These are phyloP conservation scores for Pichia thaimueangensis DNA, from an alignment of 805 yeast genomes.

Conservation along the genomic window DNA sequence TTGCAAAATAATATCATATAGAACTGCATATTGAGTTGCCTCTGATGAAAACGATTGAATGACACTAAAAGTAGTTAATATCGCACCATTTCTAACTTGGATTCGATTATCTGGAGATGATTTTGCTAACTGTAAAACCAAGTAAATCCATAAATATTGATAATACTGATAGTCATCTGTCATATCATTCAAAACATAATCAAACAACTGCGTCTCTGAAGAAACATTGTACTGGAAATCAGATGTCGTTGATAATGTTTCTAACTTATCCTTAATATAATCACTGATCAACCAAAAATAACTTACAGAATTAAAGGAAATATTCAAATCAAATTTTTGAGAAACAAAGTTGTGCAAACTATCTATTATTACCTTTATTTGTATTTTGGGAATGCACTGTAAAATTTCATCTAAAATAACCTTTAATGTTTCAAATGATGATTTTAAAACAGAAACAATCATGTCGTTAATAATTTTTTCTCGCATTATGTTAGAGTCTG, in stretches of 20 bases:
- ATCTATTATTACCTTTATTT: slow-evolving; percentile 60
- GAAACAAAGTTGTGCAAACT: slow-evolving; percentile 64
- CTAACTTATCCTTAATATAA: slow-evolving; percentile 40
- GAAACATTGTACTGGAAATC: slow-evolving; percentile 10
- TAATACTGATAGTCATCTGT: slow-evolving; percentile 23
- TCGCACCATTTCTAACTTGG: slow-evolving; percentile 84
- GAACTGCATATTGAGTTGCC: slow-evolving; percentile 61
- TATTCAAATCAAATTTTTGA: slow-evolving; percentile 71
- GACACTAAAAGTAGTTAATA: slow-evolving; percentile 82
- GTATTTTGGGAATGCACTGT: slow-evolving; percentile 59
- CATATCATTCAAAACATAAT: slow-evolving; percentile 9
- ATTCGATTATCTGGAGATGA: slow-evolving; percentile 60
- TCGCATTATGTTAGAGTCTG: slow-evolving; percentile 18
- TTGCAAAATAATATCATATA: slow-evolving; percentile 57
- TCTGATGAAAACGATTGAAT: slow-evolving; percentile 61
- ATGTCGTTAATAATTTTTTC: slow-evolving; percentile 40
- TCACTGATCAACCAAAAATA: slow-evolving; percentile 92
- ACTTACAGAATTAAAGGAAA: slow-evolving; percentile 85
- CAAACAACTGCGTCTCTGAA: slow-evolving; percentile 20
- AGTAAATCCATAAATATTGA: slow-evolving; percentile 54
- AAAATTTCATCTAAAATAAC: slow-evolving; percentile 82
- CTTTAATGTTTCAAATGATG: slow-evolving; percentile 78
- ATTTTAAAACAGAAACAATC: slow-evolving; percentile 45
- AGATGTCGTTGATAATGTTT: slow-evolving; percentile 2
- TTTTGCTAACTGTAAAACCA: slow-evolving; percentile 54